Evolutionary conservation across 2,329 filamentous ascomycete species (phyloP).

Genomic region (Paecilomyces sp.): DNA sequence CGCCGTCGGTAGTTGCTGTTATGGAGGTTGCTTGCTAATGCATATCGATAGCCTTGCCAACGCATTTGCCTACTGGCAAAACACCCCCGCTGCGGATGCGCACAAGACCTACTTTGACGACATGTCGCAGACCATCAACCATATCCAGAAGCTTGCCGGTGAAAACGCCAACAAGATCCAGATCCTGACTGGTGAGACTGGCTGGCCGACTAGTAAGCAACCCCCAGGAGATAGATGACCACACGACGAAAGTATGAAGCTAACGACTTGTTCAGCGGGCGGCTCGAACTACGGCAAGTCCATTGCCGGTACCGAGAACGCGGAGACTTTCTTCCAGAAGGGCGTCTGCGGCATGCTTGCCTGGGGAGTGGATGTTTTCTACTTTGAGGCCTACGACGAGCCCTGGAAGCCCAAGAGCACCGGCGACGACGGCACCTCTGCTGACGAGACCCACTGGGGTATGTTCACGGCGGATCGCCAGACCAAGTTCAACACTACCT

Average conservation of each 20-base stretch:
- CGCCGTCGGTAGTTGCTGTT: background rate
- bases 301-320: conserved; percentile 53
- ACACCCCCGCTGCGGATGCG: conserved; percentile 50
- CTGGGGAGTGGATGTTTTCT: conserved; percentile 64
- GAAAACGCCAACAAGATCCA: conserved; percentile 48
- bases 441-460: conserved; percentile 64
- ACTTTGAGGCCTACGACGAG: conserved; percentile 69
- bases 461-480: conserved; percentile 55
- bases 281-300: conserved; percentile 57
- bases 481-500: conserved; percentile 49
- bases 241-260: background rate
- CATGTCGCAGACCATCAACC: conserved; percentile 55
- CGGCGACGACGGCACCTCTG: conserved; percentile 55
- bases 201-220: conserved; percentile 52
- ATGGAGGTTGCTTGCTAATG: background rate
- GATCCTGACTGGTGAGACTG: conserved; percentile 64
- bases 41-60: conserved; percentile 47
- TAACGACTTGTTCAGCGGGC: conserved; percentile 24
- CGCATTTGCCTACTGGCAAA: conserved; percentile 69
- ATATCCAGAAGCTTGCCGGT: conserved; percentile 55
- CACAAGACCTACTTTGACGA: conserved; percentile 60
- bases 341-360: conserved; percentile 58
- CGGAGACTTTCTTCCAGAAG: conserved; percentile 53
- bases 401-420: conserved; percentile 59
- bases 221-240: background rate